phyloP scores from a whole-genome alignment of 805 yeast genomes.

The Candida wancherniae region DNA sequence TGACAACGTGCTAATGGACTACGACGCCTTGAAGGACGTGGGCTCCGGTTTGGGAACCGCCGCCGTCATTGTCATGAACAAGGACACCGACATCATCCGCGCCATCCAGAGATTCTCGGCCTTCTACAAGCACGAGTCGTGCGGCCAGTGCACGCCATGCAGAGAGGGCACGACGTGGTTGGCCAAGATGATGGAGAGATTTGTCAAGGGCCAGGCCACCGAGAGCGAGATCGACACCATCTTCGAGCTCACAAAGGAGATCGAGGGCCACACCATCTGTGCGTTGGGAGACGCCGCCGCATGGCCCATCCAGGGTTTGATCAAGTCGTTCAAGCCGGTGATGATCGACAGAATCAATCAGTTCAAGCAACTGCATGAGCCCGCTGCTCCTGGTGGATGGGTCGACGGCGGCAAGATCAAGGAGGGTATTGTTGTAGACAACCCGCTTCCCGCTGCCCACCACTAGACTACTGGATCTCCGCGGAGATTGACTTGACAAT shows the following conservation, averaged over 20 bases:
- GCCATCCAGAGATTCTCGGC: conserved; percentile 83
- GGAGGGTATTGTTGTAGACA: conserved; percentile 61
- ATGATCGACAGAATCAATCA: conserved; percentile 71
- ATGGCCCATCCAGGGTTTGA: conserved; percentile 89
- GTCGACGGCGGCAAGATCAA: conserved; percentile 50
- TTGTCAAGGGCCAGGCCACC: conserved; percentile 72
- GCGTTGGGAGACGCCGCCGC: conserved; percentile 92
- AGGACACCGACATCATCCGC: conserved; percentile 76
- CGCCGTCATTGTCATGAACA: conserved; percentile 88
- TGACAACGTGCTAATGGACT: conserved; percentile 76
- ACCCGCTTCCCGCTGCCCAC: conserved; percentile 48
- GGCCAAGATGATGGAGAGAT: conserved; percentile 77
- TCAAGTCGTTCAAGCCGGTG: conserved; percentile 78
- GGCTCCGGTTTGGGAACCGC: conserved; percentile 92
- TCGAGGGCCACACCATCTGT: conserved; percentile 89
- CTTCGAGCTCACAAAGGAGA: conserved; percentile 76
- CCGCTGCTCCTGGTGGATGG: conserved; percentile 76
- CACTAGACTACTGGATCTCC: conserved; percentile 15
- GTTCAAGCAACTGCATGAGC: conserved; percentile 47
- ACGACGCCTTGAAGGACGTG: conserved; percentile 76
- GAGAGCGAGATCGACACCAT: conserved; percentile 81
- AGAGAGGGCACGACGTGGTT: conserved; percentile 92
- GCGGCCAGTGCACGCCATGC: conserved; percentile 95
- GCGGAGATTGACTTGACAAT: too few relatives aligned
- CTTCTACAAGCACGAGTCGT: conserved; percentile 87